These are phyloP conservation scores for Neonothopanus nambi DNA, from an alignment of 1,284 basidiomycete species.

Conservation along the genomic window DNA sequence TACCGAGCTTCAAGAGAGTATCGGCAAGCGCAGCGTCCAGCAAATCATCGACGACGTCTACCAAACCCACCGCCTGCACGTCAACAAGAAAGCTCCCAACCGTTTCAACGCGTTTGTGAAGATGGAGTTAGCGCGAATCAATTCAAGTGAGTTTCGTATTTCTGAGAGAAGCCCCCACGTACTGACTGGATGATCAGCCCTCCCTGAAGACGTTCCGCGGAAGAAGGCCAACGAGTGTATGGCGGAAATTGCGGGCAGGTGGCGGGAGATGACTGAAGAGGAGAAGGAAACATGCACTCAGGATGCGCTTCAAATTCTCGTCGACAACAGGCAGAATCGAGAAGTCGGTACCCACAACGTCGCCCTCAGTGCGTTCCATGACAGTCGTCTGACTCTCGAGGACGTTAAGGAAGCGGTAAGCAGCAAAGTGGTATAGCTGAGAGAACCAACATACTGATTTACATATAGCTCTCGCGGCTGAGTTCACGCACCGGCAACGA, in stretches of 20 bases:
- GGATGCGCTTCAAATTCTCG: conserved; percentile 1
- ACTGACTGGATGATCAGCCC: too few species aligned
- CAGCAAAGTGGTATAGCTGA: neutral
- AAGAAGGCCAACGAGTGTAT: conserved; percentile 3
- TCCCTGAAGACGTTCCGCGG: conserved; percentile 1
- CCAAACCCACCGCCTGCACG: neutral
- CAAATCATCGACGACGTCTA: neutral
- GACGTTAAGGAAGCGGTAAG: neutral
- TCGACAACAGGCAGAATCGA: conserved; percentile 6
- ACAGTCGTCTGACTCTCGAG: conserved; percentile 3
- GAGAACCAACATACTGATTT: neutral
- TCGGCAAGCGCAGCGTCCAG: neutral
- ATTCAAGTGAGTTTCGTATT: neutral
- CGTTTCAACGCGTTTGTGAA: neutral
- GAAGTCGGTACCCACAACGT: conserved; percentile 5
- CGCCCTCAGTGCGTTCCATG: conserved; percentile 10
- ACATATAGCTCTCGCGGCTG: conserved; percentile 7
- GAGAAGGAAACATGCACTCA: conserved; percentile 7
- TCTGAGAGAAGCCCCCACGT: neutral
- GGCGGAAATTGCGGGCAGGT: conserved; percentile 4
- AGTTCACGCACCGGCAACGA: conserved; percentile 14
- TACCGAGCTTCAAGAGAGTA: neutral
- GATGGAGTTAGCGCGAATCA: neutral
- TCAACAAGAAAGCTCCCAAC: neutral
- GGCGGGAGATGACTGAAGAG: conserved; percentile 12